Evolutionary conservation across 2,329 filamentous ascomycete species (phyloP).

Genomic region (Trichothecium roseum): DNA sequence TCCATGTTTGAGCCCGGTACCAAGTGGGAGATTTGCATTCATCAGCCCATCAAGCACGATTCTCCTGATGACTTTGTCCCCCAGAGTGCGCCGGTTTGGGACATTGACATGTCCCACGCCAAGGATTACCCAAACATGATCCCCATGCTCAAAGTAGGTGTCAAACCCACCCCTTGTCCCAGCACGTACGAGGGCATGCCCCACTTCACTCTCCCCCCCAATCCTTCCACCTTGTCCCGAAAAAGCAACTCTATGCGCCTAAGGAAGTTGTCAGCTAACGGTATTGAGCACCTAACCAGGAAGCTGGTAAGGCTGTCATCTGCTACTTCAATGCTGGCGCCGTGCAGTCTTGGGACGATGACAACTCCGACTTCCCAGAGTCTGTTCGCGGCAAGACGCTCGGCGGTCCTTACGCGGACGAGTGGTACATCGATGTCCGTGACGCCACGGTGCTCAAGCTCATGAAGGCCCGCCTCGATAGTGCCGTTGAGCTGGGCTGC

Average conservation of each 20-base stretch:
- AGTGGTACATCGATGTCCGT: slow-evolving; percentile 19
- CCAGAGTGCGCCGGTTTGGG: slow-evolving; percentile 16
- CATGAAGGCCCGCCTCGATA: slow-evolving; percentile 19
- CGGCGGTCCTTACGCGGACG: slow-evolving; percentile 12
- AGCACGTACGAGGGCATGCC: too few relatives aligned
- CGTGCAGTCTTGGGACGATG: slow-evolving; percentile 16
- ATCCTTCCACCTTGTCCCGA: too few relatives aligned
- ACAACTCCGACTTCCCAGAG: slow-evolving; percentile 14
- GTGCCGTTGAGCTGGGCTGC: slow-evolving; percentile 17
- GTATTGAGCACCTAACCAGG: slow-evolving; percentile 3
- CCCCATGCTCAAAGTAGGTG: slow-evolving; percentile 15
- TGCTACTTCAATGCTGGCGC: slow-evolving; percentile 24
- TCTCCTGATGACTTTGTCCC: slow-evolving; percentile 14
- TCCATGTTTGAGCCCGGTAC: slow-evolving; percentile 16
- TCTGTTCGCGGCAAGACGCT: slow-evolving; percentile 13
- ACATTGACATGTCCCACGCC: slow-evolving; percentile 19
- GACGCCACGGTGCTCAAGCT: slow-evolving; percentile 13
- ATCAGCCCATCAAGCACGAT: slow-evolving; percentile 17
- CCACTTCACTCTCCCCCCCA: too few relatives aligned
- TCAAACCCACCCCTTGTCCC: too few relatives aligned
- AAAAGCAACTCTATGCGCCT: too few relatives aligned
- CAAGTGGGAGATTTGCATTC: slow-evolving; percentile 19
- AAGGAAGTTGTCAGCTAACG: too few relatives aligned
- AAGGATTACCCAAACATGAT: slow-evolving; percentile 14
- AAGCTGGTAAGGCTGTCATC: slow-evolving; percentile 18